Evolutionary conservation across 1,284 basidiomycete genomes (phyloP).

Genomic region (Thelephora terrestris): DNA sequence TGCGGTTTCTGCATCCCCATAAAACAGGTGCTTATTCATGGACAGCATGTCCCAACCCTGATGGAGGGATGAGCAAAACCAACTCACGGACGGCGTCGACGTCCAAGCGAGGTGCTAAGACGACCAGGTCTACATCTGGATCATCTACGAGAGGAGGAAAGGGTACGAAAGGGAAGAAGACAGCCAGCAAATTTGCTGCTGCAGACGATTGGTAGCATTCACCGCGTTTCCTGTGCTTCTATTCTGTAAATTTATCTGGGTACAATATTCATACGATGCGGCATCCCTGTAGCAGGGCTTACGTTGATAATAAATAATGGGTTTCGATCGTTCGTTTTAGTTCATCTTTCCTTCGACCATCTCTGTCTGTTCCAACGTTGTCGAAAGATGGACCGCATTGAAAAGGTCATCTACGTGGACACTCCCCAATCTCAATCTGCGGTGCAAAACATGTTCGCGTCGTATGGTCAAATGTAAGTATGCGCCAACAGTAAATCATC

Average conservation of each 20-base stretch:
- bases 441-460: slow-evolving; percentile 20
- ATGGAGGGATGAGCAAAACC: neutral
- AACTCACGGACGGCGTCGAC: neutral
- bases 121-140: neutral
- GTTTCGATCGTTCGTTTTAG: no score
- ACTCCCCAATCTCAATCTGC: slow-evolving; percentile 17
- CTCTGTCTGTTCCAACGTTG: no score
- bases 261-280: no score
- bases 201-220: neutral
- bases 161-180: neutral
- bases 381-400: slow-evolving; percentile 11
- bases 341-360: neutral
- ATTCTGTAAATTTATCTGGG: no score
- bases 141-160: neutral
- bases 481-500: slow-evolving; percentile 7
- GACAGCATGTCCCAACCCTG: neutral
- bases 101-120: neutral
- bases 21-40: neutral
- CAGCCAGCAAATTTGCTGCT: neutral
- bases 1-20: neutral
- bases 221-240: no score
- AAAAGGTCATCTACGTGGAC: slow-evolving; percentile 23
- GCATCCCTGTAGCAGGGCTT: no score
- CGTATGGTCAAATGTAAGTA: slow-evolving; percentile 29
- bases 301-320: no score